Evolutionary conservation across 2,329 filamentous ascomycete genomes (phyloP), one percentile per base, ranked within the genome.

Genomic region (Dactylonectria macrodidyma): DNA sequence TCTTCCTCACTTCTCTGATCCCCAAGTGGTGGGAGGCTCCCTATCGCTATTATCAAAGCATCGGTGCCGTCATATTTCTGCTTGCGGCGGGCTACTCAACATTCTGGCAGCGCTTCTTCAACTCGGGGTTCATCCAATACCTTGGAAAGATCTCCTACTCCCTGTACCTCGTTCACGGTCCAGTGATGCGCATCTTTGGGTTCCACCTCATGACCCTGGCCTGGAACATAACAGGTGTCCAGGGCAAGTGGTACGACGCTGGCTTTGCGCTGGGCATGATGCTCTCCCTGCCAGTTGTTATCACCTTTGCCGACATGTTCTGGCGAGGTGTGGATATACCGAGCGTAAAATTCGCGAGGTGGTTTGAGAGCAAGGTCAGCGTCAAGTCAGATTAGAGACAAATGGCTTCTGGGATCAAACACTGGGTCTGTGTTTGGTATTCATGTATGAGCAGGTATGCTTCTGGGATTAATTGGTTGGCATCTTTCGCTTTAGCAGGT

Each of bases 131-230:
- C 19, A 80, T 88, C 3, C 88, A 89, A 73, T 91, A 90, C 77
- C 79, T 91, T 4, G 89, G 89, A 64, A 85, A 85, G 74, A 86
- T 91, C 70, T 89, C 87, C 59, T 91, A 88, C 75, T 85, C 87
- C 58, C 75, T 91, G 24, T 91, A 91, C 76, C 83, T 91, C 14
- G 86, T 90, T 79, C 89, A 91, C 75, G 87, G 88, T 1, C 86
- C 87, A 3, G 83, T 86, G 2, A 83, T 87, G 73, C 87, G 89
- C 72, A 84, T 84, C 3, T 71, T 86, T 19, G 88, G 88, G 9
- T 89, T 88, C 72, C 80, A 83, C 33, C 83, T 84, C 64, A 82
- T 88, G 73, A 81, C 81, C 38, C 83, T 83, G 79, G 84, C 82
- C 1, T 89, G 84, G 77, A 75, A 76, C 9, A 47, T 86, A 41